These are phyloP conservation scores for Phytopythium delawarense DNA, from an alignment of 352 stramenopile genomes.

Conservation along the genomic window DNA sequence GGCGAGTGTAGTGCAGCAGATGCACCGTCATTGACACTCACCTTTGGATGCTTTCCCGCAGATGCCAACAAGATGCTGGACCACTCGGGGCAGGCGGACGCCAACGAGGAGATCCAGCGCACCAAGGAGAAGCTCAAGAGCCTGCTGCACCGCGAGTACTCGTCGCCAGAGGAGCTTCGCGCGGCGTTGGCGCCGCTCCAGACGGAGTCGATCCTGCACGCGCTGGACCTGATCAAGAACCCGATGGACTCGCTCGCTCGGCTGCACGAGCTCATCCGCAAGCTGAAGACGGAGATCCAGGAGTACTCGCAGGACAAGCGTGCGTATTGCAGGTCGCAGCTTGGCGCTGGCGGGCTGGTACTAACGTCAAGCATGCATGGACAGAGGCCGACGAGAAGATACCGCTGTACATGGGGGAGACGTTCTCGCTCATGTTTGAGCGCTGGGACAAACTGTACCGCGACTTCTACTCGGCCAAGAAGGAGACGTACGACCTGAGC, in stretches of 20 bases:
- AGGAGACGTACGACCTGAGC: conserved; percentile 91
- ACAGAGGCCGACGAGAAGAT: conserved; percentile 80
- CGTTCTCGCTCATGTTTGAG: conserved; percentile 91
- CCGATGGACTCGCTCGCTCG: conserved; percentile 65
- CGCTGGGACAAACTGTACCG: conserved; percentile 93
- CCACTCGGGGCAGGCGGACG: conserved; percentile 96
- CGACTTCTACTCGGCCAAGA: conserved; percentile 93
- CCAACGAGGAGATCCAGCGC: conserved; percentile 88
- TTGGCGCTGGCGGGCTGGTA: conserved; percentile 26
- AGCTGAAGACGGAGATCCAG: conserved; percentile 73
- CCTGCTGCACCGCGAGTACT: conserved; percentile 85
- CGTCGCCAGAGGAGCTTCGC: conserved; percentile 58
- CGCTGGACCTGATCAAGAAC: conserved; percentile 79
- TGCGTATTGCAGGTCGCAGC: conserved; percentile 24
- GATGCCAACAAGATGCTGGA: conserved; percentile 98
- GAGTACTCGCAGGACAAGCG: conserved; percentile 63
- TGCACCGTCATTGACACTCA: not conserved
- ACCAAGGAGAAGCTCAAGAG: conserved; percentile 89
- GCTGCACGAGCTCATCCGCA: conserved; percentile 76
- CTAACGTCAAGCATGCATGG: conserved; percentile 12
- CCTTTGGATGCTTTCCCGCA: conserved; percentile 10
- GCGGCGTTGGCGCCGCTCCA: conserved; percentile 63
- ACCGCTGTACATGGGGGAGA: conserved; percentile 95
- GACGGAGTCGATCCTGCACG: conserved; percentile 72
- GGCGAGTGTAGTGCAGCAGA: not conserved